These are phyloP conservation scores for Yamadazyma olivae DNA, from an alignment of 805 yeast species.

Conservation along the genomic window DNA sequence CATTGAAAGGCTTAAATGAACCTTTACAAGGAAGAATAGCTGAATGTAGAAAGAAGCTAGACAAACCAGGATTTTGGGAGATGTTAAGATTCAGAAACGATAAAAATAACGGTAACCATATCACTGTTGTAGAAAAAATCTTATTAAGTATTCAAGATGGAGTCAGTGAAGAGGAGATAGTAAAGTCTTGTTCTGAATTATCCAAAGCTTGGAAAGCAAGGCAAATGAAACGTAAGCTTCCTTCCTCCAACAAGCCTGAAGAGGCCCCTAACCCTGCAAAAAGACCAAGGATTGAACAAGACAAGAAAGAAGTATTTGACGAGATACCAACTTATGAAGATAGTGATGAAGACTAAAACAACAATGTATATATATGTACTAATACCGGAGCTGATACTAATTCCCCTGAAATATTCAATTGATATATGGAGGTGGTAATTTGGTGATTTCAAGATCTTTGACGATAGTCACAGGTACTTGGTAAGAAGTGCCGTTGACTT, in stretches of 20 bases:
- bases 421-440: not conserved
- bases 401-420: not conserved
- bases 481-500: not conserved
- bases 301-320: conserved; percentile 18
- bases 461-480: not conserved
- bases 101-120: conserved; percentile 83
- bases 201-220: conserved; percentile 63
- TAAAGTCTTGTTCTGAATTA: conserved; percentile 54
- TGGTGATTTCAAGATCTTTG: not conserved
- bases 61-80: conserved; percentile 66
- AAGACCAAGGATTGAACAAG: conserved; percentile 13
- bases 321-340: conserved; percentile 42
- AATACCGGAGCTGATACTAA: no score
- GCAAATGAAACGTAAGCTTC: conserved; percentile 30
- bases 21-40: conserved; percentile 88
- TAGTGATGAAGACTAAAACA: conserved; percentile 26
- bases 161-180: conserved; percentile 74
- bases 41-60: conserved; percentile 71
- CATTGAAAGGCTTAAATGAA: conserved; percentile 62
- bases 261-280: conserved; percentile 1
- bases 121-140: conserved; percentile 76
- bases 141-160: conserved; percentile 83
- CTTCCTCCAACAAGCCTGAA: not conserved
- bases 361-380: not conserved
- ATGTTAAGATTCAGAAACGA: conserved; percentile 91